Conservation (phyloP, 192 early-diverging fungal species). For the Backusella westeae region DNA sequence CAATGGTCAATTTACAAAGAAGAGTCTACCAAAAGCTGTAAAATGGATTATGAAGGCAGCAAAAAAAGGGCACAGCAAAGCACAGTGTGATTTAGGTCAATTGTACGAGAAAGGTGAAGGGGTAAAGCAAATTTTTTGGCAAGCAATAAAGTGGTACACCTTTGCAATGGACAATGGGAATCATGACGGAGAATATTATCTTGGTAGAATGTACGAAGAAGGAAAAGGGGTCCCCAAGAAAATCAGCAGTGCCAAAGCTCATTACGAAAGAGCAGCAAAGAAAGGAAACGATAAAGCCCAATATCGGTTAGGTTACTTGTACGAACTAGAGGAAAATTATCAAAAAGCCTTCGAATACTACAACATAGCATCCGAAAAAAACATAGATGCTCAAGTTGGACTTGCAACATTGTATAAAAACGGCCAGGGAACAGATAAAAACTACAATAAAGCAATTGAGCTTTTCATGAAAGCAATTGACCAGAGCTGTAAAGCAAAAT, state of each 20-base stretch:
- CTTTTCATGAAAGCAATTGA: background rate
- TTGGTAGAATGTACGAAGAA: background rate
- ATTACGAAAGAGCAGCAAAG: background rate
- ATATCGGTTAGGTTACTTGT: background rate
- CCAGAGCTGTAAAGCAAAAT: background rate
- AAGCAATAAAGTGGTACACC: background rate
- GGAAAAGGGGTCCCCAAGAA: background rate
- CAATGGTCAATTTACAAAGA: background rate
- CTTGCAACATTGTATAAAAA: background rate
- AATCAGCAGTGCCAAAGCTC: background rate
- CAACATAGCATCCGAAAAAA: background rate
- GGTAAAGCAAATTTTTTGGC: background rate
- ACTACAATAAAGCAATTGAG: background rate
- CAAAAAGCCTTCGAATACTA: background rate
- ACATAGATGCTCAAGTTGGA: background rate
- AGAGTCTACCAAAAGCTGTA: background rate
- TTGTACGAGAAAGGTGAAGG: background rate
- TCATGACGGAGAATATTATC: background rate
- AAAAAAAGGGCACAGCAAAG: background rate
- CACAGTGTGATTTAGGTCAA: background rate
- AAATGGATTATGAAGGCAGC: background rate
- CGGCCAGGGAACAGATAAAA: background rate
- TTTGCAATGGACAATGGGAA: background rate
- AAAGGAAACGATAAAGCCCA: background rate
- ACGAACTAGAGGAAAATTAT: background rate